These are phyloP conservation scores for Globisporangium viniferum DNA, from an alignment of 352 stramenopile species.

Conservation along the genomic window DNA sequence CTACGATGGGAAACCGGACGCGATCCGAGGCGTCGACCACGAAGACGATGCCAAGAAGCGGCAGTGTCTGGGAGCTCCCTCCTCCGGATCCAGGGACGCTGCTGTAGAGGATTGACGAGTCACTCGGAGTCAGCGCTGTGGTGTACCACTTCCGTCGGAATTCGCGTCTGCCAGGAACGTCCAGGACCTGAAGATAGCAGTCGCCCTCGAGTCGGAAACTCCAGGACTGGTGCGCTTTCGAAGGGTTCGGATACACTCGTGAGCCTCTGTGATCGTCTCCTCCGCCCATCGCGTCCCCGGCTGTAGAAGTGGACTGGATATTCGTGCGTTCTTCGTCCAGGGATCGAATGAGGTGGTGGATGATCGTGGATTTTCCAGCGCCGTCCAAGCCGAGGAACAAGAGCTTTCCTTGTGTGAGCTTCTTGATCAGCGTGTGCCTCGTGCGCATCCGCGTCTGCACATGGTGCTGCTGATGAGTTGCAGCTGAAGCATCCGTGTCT, in stretches of 20 bases:
- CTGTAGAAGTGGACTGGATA: conserved; percentile 7
- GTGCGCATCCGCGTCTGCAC: conserved; percentile 18
- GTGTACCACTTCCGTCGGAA: conserved; percentile 38
- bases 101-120: neutral
- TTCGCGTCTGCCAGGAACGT: conserved; percentile 35
- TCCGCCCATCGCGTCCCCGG: neutral
- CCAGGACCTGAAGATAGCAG: conserved; percentile 43
- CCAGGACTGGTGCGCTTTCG: conserved; percentile 19
- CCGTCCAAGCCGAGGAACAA: conserved; percentile 53
- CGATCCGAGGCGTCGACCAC: conserved; percentile 44
- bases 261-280: neutral
- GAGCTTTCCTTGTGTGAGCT: conserved; percentile 37
- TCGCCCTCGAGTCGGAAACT: conserved; percentile 43
- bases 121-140: conserved; percentile 1
- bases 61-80: conserved; percentile 21
- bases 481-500: neutral
- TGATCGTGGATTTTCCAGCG: conserved; percentile 57
- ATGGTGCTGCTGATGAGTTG: neutral
- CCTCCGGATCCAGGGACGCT: conserved; percentile 2
- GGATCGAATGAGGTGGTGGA: conserved; percentile 34
- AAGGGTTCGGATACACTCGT: conserved; percentile 26
- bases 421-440: conserved; percentile 32
- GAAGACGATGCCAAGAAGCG: conserved; percentile 45
- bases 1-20: conserved; percentile 48
- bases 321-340: conserved; percentile 20